Percentiles rank a stretch among this genome's conserved stretches.
Conservation (phyloP, 2,329 filamentous ascomycete genomes). For the Neoscytalidium dimidiatum region DNA sequence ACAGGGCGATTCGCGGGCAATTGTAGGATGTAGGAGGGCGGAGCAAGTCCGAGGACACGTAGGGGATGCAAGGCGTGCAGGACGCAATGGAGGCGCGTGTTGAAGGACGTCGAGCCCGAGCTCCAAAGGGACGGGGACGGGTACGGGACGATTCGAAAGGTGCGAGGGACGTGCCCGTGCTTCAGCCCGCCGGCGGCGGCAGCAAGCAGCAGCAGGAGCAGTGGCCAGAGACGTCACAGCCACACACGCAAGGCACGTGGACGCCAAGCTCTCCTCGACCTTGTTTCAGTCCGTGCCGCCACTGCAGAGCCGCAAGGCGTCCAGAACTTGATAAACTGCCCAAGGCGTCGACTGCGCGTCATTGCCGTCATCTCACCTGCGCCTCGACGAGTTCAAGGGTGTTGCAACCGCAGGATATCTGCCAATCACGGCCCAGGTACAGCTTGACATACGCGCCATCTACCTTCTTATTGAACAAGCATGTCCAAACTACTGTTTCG, state of each 20-base stretch:
- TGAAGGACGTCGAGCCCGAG: slow-evolving; percentile 6
- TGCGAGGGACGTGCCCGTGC: neutral
- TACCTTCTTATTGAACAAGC: too few relatives aligned
- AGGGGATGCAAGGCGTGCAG: slow-evolving; percentile 13
- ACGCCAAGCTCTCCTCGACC: neutral
- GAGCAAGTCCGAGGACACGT: neutral
- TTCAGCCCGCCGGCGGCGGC: neutral
- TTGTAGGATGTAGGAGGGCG: neutral
- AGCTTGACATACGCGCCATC: too few relatives aligned
- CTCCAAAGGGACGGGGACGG: neutral
- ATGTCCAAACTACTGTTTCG: too few relatives aligned
- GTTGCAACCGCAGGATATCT: too few relatives aligned
- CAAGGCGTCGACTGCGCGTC: neutral
- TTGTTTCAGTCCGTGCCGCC: slow-evolving; percentile 10
- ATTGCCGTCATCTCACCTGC: neutral
- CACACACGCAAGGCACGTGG: neutral
- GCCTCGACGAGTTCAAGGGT: neutral
- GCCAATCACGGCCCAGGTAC: too few relatives aligned
- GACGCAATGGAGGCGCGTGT: neutral
- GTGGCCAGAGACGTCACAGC: slow-evolving; percentile 12
- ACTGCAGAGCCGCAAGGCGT: slow-evolving; percentile 14
- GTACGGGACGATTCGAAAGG: slow-evolving; percentile 5
- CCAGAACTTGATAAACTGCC: neutral
- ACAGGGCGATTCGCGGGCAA: neutral
- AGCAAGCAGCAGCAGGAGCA: too few relatives aligned